Base-by-base conservation (phyloP, 768 basidiomycete species). In the Scleroderma citrinum region DNA sequence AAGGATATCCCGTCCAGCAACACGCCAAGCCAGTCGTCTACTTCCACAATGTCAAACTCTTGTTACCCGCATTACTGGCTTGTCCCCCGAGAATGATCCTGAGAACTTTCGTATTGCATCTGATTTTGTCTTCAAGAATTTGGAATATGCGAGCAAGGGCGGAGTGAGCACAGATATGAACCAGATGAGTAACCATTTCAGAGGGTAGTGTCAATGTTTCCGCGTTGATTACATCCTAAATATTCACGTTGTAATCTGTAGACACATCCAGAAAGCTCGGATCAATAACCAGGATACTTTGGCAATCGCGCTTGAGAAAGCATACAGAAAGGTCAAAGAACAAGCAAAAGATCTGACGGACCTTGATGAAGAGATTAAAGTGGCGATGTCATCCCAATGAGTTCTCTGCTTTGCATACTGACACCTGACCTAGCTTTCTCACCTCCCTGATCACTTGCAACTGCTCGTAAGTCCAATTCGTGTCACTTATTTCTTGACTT, bases 361-460 rank as follows among this genome's bases (percentile, higher is more conserved):
- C 60, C 66, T 89, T 20, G 86, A 89, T 58, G 70, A 79, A 32
- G 78, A 77, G 36, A 80, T 89, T 10, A 81, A 81, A 59, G 85
- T 82, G 54, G 59, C 51, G 50, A 19, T 20, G 21, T 35, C 21
- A 26, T 38, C 16, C 10, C 21, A 16, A 10, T 26, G 5, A 16
- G n/a, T 11, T 24, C 46, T 23, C n/a, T 8, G 48, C 36, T 5
- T 29, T 19, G 2, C 36, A 38, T 44, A 23, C 46, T 53, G 39
- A 60, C 40, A 26, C 23, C 2, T 39, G 20, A 19, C 29, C 7
- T 49, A 87, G 82, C 61, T 69, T 44, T 75, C 81, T 17, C 80
- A 70, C 42, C 67, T 89, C 19, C 85, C 87, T 3, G 80, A 82
- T 56, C 86, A 89, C 64, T 63, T 91, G 6, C 84, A 86, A 50